Percentiles rank a stretch among this genome's conserved stretches.
These are phyloP conservation scores for Scopulariopsis brevicaulis DNA, from an alignment of 2,329 filamentous ascomycete genomes.

Conservation along the genomic window DNA sequence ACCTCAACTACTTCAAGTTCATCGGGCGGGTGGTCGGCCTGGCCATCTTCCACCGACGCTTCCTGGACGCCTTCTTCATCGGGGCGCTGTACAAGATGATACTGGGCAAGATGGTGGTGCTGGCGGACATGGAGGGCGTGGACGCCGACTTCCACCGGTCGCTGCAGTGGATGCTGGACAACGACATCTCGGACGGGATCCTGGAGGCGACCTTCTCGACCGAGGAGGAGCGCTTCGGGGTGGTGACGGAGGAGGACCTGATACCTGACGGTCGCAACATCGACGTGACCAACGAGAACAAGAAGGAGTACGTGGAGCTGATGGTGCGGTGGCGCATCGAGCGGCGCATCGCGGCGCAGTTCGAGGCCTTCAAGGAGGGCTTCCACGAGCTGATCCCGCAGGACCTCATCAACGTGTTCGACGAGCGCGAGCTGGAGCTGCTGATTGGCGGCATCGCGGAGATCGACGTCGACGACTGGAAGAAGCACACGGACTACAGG, in stretches of 20 bases:
- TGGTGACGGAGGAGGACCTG: conserved; percentile 86
- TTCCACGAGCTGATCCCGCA: conserved; percentile 97
- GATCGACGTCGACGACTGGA: conserved; percentile 99
- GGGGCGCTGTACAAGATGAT: conserved; percentile 99
- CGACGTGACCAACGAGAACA: conserved; percentile 96
- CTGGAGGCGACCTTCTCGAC: conserved; percentile 94
- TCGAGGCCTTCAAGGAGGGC: conserved; percentile 92
- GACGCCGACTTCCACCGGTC: conserved; percentile 97
- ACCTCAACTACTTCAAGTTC: conserved; percentile 99
- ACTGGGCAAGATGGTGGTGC: conserved; percentile 77
- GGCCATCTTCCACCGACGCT: conserved; percentile 95
- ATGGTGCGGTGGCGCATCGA: conserved; percentile 99
- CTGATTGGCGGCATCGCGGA: conserved; percentile 99
- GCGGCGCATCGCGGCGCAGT: conserved; percentile 96
- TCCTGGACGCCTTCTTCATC: conserved; percentile 98
- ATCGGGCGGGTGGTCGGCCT: conserved; percentile 94
- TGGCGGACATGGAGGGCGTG: conserved; percentile 97
- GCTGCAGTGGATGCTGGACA: conserved; percentile 94
- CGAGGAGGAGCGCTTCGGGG: conserved; percentile 94
- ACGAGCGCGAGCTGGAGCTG: conserved; percentile 92
- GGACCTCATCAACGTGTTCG: conserved; percentile 95
- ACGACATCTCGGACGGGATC: conserved; percentile 85
- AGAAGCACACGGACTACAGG: conserved; percentile 99
- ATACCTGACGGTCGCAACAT: conserved; percentile 86
- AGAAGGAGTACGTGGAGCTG: conserved; percentile 95